Conservation (phyloP, 2,329 filamentous ascomycete genomes). For the Phialocephala sp. region DNA sequence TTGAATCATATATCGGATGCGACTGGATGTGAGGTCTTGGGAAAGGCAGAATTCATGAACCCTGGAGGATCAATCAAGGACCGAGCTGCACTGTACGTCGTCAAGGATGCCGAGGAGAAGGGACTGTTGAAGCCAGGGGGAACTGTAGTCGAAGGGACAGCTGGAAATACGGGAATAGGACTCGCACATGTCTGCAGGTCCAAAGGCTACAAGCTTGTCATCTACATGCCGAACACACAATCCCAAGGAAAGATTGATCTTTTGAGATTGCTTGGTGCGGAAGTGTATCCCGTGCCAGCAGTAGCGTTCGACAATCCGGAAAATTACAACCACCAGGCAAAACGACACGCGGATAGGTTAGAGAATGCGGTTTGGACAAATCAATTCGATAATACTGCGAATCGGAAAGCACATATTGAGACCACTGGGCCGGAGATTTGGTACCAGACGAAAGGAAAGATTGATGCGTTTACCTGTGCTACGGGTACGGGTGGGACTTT, state of each 20-base stretch:
- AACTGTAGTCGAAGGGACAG: conserved; percentile 95
- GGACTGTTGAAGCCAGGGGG: conserved; percentile 84
- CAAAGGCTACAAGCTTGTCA: conserved; percentile 91
- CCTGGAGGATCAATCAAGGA: conserved; percentile 97
- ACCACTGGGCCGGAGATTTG: conserved; percentile 98
- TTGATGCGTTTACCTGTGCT: conserved; percentile 95
- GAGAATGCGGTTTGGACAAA: conserved; percentile 98
- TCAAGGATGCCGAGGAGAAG: conserved; percentile 89
- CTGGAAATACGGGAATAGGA: conserved; percentile 97
- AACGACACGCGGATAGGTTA: conserved; percentile 82
- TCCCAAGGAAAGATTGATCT: conserved; percentile 98
- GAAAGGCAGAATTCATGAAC: conserved; percentile 99
- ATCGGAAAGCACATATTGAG: conserved; percentile 92
- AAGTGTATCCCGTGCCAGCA: conserved; percentile 94
- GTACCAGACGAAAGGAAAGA: conserved; percentile 82
- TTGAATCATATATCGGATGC: conserved; percentile 86
- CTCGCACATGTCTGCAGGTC: conserved; percentile 95
- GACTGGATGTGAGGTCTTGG: conserved; percentile 91
- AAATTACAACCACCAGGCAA: conserved; percentile 98
- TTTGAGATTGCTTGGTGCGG: conserved; percentile 85
- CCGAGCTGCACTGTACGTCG: conserved; percentile 90
- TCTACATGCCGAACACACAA: conserved; percentile 99
- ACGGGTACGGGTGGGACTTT: conserved; percentile 93
- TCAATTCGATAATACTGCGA: conserved; percentile 97
- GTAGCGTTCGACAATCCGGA: conserved; percentile 93